Evolutionary conservation across 805 yeast species (phyloP), one percentile per base, ranked within the genome.

Genomic region (Yamadazyma olivae): DNA sequence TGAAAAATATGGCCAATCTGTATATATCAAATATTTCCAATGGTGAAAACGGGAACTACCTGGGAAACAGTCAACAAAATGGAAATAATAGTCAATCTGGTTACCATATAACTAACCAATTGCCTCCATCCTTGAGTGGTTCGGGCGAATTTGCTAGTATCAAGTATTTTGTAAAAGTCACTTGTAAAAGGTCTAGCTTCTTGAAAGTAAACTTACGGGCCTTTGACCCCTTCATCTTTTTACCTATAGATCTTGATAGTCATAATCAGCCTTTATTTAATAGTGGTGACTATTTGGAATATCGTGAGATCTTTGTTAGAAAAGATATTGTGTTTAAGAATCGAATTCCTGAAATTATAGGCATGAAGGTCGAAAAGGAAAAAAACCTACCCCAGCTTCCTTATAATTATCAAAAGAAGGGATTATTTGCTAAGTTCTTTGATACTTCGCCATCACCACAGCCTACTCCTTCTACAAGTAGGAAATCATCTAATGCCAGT

Each of bases 161-260:
- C 33, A 61, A 67, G 38, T 80, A 80, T 50, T 79, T 71, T 49
- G 65, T 81, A 36, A 79, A 80, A 53, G 83, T 69, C 7, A 79
- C 85, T 0, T 79, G 79, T 27, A 74, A 73, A 39, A 51, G 80
- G 30, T 56, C 79, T 2, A 66, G 78, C 3, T 48, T 77, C 21
- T 58, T 75, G 38, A 70, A 70, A 36, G 33, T 64, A 18, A 79
- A 77, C 40, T 48, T 70, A 21, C 58, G 84, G 25, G 52, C 68
- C 8, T 51, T 50, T 32, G 68, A 67, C 30, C 81, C 80, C 4
- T 75, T 82, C 44, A 56, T 61, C 3, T 76, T 81, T 43, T 52
- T 75, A 20, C 85, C 86, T 0, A 51, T 70, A 24, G 78, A 62
- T 49, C 40, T 56, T 35, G 57, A 62, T 46, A 30, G 41, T 32